Base-by-base conservation (phyloP, 495 filamentous ascomycete genomes). In the Penicillium mononematosum region DNA sequence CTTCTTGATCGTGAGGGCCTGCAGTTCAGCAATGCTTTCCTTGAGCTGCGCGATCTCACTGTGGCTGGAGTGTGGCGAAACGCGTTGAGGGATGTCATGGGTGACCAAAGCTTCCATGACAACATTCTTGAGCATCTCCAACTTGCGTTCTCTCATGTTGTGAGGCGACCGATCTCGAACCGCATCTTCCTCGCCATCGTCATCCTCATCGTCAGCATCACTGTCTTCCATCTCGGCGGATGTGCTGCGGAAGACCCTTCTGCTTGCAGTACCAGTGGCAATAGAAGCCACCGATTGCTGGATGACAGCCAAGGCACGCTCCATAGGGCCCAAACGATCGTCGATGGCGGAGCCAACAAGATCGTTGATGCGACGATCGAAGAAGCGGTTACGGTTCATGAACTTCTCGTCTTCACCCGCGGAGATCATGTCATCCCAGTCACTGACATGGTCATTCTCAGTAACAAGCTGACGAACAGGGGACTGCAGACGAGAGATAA, bases 181-280 rank as follows among this genome's bases (percentile, higher is more conserved):
- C 8, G 72, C 73, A 0, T 66, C 69, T 45, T 70, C 59, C 22
- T 75, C 62, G 24, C 83, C 83, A 17, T 81, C 72, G 7, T 96
- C 91, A 62, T 96, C 92, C 65, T 96, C 92, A 59, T 98, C 94
- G 60, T 98, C 94, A 2, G 93, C 94, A 73, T 97, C 94, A 56
- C 92, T 96, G 46, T 92, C 81, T 46, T 84, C 84, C 41, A 83
- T 71, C 41, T 87, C 84, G 10, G 78, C 81, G 46, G 87, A 88
- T 17, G 82, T 67, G 60, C 85, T 88, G 59, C 82, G 77, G 60
- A 73, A 70, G 36, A 72, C 69, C 50, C 72, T 68, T 43, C 72
- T 62, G 51, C 65, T 76, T 14, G 68, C 59, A 59, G 75, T 60
- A 12, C 68, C 70, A n/a, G 69, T 65, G 11, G 78, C 72, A 32